Percentiles rank a stretch among this genome's conserved stretches.
These are phyloP conservation scores for Tylopilus intermedius DNA, from an alignment of 768 basidiomycete species.

Conservation along the genomic window DNA sequence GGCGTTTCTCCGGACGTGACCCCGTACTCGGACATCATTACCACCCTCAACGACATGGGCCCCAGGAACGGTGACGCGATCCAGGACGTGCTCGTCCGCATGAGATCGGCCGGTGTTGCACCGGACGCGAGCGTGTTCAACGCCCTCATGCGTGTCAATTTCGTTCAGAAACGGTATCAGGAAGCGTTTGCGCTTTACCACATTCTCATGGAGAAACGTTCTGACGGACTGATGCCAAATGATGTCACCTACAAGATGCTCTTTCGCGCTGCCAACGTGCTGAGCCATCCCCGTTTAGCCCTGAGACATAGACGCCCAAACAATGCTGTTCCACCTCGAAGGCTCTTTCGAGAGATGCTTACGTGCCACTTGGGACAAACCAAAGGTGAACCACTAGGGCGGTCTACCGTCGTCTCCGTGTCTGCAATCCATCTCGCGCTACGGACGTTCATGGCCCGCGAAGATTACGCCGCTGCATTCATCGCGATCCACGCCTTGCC, in stretches of 20 bases:
- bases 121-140: conserved; percentile 45
- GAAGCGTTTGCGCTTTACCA: conserved; percentile 43
- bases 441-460: conserved; percentile 38
- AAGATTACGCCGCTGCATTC: conserved; percentile 48
- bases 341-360: conserved; percentile 45
- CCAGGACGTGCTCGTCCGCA: conserved; percentile 35
- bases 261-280: conserved; percentile 31
- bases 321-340: conserved; percentile 34
- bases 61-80: conserved; percentile 29
- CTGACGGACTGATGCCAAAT: conserved; percentile 31
- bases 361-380: conserved; percentile 27
- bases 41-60: conserved; percentile 31
- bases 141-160: conserved; percentile 40
- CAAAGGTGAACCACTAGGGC: conserved; percentile 9
- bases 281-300: conserved; percentile 14
- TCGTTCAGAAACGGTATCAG: conserved; percentile 27
- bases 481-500: conserved; percentile 33
- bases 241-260: conserved; percentile 45
- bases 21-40: conserved; percentile 39
- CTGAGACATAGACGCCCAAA: conserved; percentile 21
- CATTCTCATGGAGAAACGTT: conserved; percentile 33
- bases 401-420: conserved; percentile 27
- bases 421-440: conserved; percentile 40
- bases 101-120: conserved; percentile 34
- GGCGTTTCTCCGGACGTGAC: conserved; percentile 11